Conservation (phyloP, 208 protist species). For the Herpetomonas samuelpessoai region DNA sequence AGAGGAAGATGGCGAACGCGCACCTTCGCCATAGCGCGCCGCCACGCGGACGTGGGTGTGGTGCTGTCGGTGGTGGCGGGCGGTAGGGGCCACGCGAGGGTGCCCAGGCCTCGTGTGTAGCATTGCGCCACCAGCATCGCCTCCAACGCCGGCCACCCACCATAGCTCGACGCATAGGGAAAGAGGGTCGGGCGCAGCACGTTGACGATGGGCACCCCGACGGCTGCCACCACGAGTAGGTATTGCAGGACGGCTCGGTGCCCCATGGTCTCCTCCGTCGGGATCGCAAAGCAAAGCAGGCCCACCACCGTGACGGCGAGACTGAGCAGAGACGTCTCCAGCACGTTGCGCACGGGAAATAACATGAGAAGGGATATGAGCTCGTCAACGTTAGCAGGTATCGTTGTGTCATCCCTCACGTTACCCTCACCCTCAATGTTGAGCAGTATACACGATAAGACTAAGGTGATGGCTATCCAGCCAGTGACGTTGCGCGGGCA, state of each 20-base stretch:
- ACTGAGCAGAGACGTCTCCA: neutral
- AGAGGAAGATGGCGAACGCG: neutral
- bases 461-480: no score
- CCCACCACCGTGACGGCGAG: neutral
- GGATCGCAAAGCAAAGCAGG: neutral
- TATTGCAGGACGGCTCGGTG: neutral
- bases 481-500: no score
- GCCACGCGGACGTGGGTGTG: neutral
- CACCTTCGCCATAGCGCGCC: neutral
- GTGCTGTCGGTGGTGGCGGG: neutral
- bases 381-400: no score
- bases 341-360: no score
- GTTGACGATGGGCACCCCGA: slow-evolving; percentile 18
- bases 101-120: neutral
- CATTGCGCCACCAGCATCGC: slow-evolving; percentile 6
- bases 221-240: slow-evolving; percentile 2
- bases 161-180: slow-evolving; percentile 7
- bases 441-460: no score
- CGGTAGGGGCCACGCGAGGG: neutral
- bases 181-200: slow-evolving; percentile 14
- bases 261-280: neutral
- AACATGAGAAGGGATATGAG: no score
- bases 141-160: neutral
- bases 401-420: no score
- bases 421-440: no score